Conservation (phyloP, 495 filamentous ascomycete species). For the Penicillium verhagenii region DNA sequence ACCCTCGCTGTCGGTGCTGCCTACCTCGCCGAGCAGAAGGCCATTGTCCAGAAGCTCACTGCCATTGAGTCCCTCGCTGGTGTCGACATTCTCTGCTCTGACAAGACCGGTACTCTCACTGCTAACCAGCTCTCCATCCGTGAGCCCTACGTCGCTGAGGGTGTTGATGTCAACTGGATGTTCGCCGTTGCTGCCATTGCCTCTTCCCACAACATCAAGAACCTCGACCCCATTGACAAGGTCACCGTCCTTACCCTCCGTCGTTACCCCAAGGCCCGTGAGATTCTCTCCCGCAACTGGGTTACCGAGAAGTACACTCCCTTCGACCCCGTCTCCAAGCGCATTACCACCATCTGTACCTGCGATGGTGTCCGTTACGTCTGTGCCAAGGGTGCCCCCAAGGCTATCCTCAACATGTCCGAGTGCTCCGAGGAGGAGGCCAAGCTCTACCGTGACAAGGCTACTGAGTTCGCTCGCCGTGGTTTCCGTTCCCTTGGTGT, state of each 20-base stretch:
- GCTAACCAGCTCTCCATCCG: constrained; percentile 75
- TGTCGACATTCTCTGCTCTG: constrained; percentile 74
- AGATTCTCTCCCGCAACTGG: constrained; percentile 69
- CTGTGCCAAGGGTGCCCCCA: constrained; percentile 73
- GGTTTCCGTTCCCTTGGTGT: constrained; percentile 82
- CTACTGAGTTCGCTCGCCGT: constrained; percentile 71
- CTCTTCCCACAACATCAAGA: constrained; percentile 75
- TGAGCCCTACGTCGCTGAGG: constrained; percentile 72
- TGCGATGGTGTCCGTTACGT: constrained; percentile 66
- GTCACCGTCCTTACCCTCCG: constrained; percentile 72
- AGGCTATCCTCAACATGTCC: constrained; percentile 66
- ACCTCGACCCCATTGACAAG: constrained; percentile 75
- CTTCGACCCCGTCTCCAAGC: constrained; percentile 78
- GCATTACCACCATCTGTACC: constrained; percentile 65
- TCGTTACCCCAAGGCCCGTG: constrained; percentile 69
- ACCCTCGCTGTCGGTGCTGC: constrained; percentile 74
- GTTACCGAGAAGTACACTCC: constrained; percentile 73
- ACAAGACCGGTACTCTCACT: constrained; percentile 78
- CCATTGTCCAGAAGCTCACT: constrained; percentile 74
- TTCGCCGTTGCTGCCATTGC: constrained; percentile 74
- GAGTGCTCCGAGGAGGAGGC: constrained; percentile 64
- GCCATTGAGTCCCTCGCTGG: constrained; percentile 75
- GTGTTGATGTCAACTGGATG: constrained; percentile 78
- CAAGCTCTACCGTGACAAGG: constrained; percentile 66
- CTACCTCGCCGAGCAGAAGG: constrained; percentile 71